These are phyloP conservation scores for Pleurotus giganteus DNA, from an alignment of 768 basidiomycete species.

Conservation along the genomic window DNA sequence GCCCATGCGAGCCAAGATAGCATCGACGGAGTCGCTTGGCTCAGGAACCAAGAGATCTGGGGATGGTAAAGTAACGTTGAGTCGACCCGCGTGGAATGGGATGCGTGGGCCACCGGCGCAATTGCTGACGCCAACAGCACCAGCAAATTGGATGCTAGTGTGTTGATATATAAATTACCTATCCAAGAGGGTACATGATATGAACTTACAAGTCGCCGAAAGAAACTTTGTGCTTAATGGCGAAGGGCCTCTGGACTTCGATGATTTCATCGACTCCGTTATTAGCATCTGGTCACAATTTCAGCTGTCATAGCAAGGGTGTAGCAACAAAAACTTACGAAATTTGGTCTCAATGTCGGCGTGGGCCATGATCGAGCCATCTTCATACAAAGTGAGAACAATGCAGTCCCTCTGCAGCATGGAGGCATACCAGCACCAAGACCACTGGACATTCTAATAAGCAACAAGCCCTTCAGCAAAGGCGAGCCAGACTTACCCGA, in stretches of 20 bases:
- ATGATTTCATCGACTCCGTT: constrained; percentile 30
- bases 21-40: constrained; percentile 10
- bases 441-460: no score
- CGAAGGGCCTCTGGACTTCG: constrained; percentile 25
- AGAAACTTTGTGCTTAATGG: constrained; percentile 27
- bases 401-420: not conserved
- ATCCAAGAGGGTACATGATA: not conserved
- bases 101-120: constrained; percentile 16
- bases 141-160: constrained; percentile 31
- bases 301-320: not conserved
- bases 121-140: constrained; percentile 28
- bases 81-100: constrained; percentile 6
- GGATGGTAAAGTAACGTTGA: constrained; percentile 4
- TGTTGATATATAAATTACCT: not conserved
- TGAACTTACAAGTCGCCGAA: constrained; percentile 34
- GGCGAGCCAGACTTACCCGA: constrained; percentile 16
- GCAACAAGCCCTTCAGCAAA: not conserved
- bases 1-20: constrained; percentile 16
- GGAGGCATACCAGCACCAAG: constrained; percentile 17
- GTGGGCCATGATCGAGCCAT: constrained; percentile 25
- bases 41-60: constrained; percentile 10
- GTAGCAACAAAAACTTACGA: constrained; percentile 14
- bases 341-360: constrained; percentile 20
- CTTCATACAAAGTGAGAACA: constrained; percentile 7
- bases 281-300: constrained; percentile 18